Evolutionary conservation across 2,329 filamentous ascomycete genomes (phyloP).

Genomic region (Cryphonectria radicalis): DNA sequence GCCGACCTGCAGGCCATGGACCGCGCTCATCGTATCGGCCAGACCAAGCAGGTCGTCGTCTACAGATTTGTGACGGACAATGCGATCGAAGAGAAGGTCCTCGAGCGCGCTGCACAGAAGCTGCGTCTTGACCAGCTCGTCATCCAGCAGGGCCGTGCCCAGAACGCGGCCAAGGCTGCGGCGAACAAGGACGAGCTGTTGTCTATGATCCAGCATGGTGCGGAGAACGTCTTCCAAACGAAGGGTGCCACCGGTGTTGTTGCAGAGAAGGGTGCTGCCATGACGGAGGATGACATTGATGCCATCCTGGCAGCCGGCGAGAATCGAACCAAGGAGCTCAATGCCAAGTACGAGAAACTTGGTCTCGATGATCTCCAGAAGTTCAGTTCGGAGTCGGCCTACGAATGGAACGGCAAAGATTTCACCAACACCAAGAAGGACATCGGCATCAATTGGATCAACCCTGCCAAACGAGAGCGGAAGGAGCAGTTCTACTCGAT

Average conservation of each 20-base stretch:
- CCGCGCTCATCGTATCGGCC: conserved; percentile 95
- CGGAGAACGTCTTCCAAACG: conserved; percentile 87
- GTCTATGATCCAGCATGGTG: conserved; percentile 98
- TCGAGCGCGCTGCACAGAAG: conserved; percentile 96
- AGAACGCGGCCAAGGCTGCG: conserved; percentile 86
- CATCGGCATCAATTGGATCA: conserved; percentile 94
- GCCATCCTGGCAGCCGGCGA: conserved; percentile 85
- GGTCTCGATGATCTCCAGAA: conserved; percentile 97
- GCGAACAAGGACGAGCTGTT: conserved; percentile 95
- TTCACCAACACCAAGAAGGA: conserved; percentile 93
- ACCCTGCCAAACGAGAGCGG: conserved; percentile 95
- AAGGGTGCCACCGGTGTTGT: conserved; percentile 68
- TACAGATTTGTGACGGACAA: conserved; percentile 98
- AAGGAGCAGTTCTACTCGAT: conserved; percentile 98
- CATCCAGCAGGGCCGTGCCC: conserved; percentile 94
- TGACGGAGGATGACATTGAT: conserved; percentile 91
- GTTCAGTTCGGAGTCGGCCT: conserved; percentile 95
- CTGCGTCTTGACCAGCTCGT: conserved; percentile 94
- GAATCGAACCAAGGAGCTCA: conserved; percentile 85
- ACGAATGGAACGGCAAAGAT: conserved; percentile 98
- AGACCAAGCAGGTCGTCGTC: conserved; percentile 96
- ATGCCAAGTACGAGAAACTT: conserved; percentile 93
- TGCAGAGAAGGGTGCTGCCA: conserved; percentile 61
- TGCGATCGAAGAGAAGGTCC: conserved; percentile 96
- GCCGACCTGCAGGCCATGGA: conserved; percentile 99